Evolutionary conservation across 2,329 filamentous ascomycete genomes (phyloP), one percentile per base, ranked within the genome.

Genomic region (Colletotrichum tropicicola): DNA sequence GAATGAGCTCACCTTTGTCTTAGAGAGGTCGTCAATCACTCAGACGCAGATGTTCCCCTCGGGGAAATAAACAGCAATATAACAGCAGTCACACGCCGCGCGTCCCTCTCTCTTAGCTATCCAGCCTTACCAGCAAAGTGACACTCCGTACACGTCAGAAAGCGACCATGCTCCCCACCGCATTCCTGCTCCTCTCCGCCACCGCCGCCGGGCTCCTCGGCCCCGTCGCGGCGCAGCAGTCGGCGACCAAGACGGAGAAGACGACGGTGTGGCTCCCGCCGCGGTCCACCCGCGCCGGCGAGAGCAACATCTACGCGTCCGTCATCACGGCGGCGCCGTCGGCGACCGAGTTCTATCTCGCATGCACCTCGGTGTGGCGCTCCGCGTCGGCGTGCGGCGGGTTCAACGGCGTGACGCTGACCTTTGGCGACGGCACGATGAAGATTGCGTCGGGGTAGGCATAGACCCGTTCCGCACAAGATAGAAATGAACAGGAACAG

Each of bases 271-370:
- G 63, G 63, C 47, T 66, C n/a, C 63, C 63, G 25, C 54, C 63
- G 39, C 63, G 52, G 13, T 49, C 47, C 25, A 58, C 63, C 15
- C 12, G 45, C 19, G 59, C 32, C 10, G 52, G 58, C 17, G 47
- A 63, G 8, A 41, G 17, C 19, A 63, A 39, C 25, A 63, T 66
- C 10, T 63, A 63, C 30, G 59, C 63, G 12, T 66, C 63, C 32
- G 59, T 66, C 52, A 63, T 66, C 41, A 63, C 63, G 30, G 63
- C 63, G 15, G 63, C 53, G n/a, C 53, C 59, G 30, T 56, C 57
- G n/a, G 63, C 59, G n/a, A 63, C 63, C 6, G 63, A 63, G 27
- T 49, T 41, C 7, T 19, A 58, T 28, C 27, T 63, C 5, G 63
- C 63, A 7, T 66, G 63, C 53, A 66, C 53, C 5, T 48, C 63